Percentiles rank a stretch among this genome's conserved stretches.
These are phyloP conservation scores for Trametes gibbosa DNA, from an alignment of 768 basidiomycete species.

Conservation along the genomic window DNA sequence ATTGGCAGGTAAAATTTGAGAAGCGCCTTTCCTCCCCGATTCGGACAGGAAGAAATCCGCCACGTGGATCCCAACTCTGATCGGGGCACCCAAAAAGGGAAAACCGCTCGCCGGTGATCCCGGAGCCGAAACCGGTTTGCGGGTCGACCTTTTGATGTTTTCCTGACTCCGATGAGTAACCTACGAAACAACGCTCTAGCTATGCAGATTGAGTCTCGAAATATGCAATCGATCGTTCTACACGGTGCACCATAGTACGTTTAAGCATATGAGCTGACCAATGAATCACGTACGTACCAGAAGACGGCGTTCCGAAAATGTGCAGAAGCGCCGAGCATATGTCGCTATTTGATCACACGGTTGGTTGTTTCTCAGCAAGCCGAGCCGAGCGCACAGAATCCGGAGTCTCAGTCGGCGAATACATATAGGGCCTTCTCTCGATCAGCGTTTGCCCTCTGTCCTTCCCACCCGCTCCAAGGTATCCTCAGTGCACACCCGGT, in stretches of 20 bases:
- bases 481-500: background rate
- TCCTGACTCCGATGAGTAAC: too few species aligned
- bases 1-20: constrained; percentile 12
- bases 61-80: constrained; percentile 3
- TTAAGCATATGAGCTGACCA: too few species aligned
- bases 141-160: too few species aligned
- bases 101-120: too few species aligned
- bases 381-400: background rate
- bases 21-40: background rate
- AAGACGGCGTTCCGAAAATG: too few species aligned
- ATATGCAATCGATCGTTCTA: too few species aligned
- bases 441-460: background rate
- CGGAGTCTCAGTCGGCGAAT: background rate
- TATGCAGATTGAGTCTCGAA: too few species aligned
- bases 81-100: background rate
- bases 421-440: background rate
- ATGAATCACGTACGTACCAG: too few species aligned
- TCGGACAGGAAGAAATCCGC: background rate
- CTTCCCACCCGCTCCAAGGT: background rate
- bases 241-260: too few species aligned
- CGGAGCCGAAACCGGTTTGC: too few species aligned
- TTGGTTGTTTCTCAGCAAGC: background rate
- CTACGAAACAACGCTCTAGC: too few species aligned
- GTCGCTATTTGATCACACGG: constrained; percentile 4
- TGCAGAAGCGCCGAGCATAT: background rate